Evolutionary conservation across 1,284 basidiomycete species (phyloP).

Genomic region (Xanthoconium separans): DNA sequence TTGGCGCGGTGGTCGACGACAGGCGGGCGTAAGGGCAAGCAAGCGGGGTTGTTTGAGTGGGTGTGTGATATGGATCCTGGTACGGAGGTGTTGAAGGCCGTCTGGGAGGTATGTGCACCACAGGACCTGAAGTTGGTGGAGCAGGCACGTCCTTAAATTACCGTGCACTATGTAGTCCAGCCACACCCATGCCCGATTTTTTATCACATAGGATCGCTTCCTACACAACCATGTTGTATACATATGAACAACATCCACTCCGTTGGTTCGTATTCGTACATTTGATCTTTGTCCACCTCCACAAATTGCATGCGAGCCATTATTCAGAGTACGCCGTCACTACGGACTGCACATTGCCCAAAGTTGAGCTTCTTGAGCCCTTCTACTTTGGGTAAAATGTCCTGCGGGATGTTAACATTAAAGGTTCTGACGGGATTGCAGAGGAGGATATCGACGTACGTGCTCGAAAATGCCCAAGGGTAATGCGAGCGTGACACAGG

Average conservation of each 20-base stretch:
- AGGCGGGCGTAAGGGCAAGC: conserved; percentile 17
- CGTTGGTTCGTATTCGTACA: background rate
- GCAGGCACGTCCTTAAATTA: conserved; percentile 1
- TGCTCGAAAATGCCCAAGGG: conserved; percentile 74
- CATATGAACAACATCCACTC: background rate
- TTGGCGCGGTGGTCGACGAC: conserved; percentile 23
- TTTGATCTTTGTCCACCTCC: background rate
- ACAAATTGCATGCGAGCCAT: background rate
- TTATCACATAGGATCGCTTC: background rate
- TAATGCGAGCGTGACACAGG: conserved; percentile 71
- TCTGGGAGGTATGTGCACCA: conserved; percentile 25
- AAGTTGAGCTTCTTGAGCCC: conserved; percentile 57
- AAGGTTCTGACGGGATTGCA: background rate
- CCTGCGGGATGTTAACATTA: conserved; percentile 33
- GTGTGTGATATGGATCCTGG: conserved; percentile 21
- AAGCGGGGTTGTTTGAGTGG: conserved; percentile 27
- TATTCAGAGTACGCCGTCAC: conserved; percentile 52
- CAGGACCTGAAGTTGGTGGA: conserved; percentile 14
- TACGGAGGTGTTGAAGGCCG: conserved; percentile 19
- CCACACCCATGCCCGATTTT: background rate
- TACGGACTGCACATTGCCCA: conserved; percentile 66
- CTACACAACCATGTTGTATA: background rate
- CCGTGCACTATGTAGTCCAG: background rate
- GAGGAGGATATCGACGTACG: conserved; percentile 36
- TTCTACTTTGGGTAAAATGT: conserved; percentile 63